A percentile compares a stretch with the other conserved stretches of the same genome.
These are phyloP conservation scores for Tephrocybe sp. DNA, from an alignment of 768 basidiomycete species.

Conservation along the genomic window DNA sequence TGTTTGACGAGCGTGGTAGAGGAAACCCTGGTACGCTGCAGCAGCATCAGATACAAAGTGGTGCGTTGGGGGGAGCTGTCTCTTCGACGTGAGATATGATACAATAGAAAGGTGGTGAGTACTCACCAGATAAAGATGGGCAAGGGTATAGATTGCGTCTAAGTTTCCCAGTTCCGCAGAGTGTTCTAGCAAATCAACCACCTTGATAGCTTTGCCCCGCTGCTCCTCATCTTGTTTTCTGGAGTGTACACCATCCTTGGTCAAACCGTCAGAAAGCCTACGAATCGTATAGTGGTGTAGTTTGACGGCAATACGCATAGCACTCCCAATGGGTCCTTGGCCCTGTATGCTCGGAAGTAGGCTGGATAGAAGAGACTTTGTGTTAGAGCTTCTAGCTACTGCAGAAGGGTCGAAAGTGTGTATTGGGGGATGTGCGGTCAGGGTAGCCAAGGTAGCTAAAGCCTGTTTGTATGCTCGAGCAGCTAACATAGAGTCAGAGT, in stretches of 20 bases:
- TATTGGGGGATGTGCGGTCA: conserved; percentile 58
- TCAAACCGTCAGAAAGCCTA: conserved; percentile 36
- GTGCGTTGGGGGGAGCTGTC: conserved; percentile 69
- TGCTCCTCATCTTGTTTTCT: conserved; percentile 66
- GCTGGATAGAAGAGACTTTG: conserved; percentile 57
- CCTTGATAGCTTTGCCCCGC: conserved; percentile 72
- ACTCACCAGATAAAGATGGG: conserved; percentile 64
- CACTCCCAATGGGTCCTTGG: conserved; percentile 72
- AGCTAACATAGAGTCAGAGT: conserved; percentile 38
- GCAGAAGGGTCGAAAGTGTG: conserved; percentile 54
- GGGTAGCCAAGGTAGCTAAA: conserved; percentile 57
- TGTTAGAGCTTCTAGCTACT: conserved; percentile 36
- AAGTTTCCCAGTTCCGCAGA: conserved; percentile 74
- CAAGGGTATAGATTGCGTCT: conserved; percentile 71
- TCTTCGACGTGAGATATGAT: background rate
- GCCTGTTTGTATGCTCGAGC: conserved; percentile 76
- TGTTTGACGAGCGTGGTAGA: conserved; percentile 58
- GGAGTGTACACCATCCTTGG: conserved; percentile 39
- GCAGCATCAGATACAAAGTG: conserved; percentile 62
- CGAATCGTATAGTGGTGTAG: conserved; percentile 58
- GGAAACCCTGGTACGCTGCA: conserved; percentile 62
- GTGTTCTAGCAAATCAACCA: conserved; percentile 75
- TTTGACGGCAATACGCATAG: conserved; percentile 64
- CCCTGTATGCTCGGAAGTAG: conserved; percentile 73
- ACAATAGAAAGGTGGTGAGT: background rate